A percentile compares a stretch with the other conserved stretches of the same genome.
These are phyloP conservation scores for Apostasia ramifera DNA, from an alignment of 106 monocot species.

Conservation along the genomic window DNA sequence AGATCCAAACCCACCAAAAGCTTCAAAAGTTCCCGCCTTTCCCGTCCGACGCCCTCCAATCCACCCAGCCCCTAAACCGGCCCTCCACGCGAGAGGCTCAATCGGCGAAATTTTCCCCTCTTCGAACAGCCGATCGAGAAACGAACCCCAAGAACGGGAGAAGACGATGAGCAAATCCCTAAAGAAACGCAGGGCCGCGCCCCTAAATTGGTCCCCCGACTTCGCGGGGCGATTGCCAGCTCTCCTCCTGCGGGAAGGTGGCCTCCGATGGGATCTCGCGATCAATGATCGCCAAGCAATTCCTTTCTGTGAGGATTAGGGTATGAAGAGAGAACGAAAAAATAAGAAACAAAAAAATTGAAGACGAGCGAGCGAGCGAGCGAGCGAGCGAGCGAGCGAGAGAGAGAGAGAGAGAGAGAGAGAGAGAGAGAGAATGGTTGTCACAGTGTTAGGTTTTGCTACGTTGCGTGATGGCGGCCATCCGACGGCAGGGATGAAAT, in stretches of 20 bases:
- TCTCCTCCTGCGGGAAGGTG: neutral
- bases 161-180: slow-evolving; percentile 8
- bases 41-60: neutral
- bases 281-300: neutral
- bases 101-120: neutral
- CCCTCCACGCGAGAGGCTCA: neutral
- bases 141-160: neutral
- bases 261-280: neutral
- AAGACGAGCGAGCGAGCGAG: neutral
- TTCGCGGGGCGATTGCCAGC: neutral
- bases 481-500: no score
- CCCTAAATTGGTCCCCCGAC: neutral
- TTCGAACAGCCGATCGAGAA: neutral
- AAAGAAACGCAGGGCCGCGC: slow-evolving; percentile 1
- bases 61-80: neutral
- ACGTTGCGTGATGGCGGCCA: no score
- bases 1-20: neutral
- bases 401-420: neutral
- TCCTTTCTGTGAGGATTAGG: neutral
- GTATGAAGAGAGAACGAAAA: neutral
- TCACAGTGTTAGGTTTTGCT: no score
- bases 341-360: neutral
- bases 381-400: neutral
- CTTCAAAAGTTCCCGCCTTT: neutral
- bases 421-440: no score